Percentiles rank a stretch among this genome's conserved stretches.
These are phyloP conservation scores for Aphanomyces astaci DNA, from an alignment of 352 stramenopile genomes.

Conservation along the genomic window DNA sequence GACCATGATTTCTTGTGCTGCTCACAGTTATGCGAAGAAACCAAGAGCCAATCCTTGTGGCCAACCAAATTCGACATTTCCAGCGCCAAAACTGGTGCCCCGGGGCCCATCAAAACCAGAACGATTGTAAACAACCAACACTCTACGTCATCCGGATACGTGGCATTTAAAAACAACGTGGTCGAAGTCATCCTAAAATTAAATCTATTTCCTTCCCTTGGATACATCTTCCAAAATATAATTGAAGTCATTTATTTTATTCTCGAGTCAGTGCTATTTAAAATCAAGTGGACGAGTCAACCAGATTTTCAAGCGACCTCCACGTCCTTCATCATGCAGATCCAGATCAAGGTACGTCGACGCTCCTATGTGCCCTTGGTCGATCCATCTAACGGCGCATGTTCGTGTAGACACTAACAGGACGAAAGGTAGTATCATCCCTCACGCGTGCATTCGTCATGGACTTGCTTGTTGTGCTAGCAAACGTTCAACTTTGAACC, in stretches of 20 bases:
- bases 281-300: background rate
- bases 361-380: background rate
- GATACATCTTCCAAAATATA: too few species aligned
- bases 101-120: background rate
- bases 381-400: background rate
- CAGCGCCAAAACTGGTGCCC: background rate
- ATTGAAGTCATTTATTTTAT: too few species aligned
- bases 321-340: slow-evolving; percentile 44
- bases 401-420: slow-evolving; percentile 63
- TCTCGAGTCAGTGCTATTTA: too few species aligned
- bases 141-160: background rate
- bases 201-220: too few species aligned
- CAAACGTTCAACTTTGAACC: slow-evolving; percentile 86
- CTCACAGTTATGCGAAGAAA: background rate
- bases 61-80: slow-evolving; percentile 1
- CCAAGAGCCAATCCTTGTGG: background rate
- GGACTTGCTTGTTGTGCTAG: slow-evolving; percentile 19
- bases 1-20: background rate
- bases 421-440: slow-evolving; percentile 45
- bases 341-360: slow-evolving; percentile 71
- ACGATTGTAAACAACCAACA: background rate
- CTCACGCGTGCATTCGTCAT: background rate
- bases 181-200: too few species aligned
- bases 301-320: background rate
- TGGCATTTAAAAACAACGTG: too few species aligned